Evolutionary conservation across 2,329 filamentous ascomycete species (phyloP), one percentile per base, ranked within the genome.

Genomic region (Trichophaea hybrida): DNA sequence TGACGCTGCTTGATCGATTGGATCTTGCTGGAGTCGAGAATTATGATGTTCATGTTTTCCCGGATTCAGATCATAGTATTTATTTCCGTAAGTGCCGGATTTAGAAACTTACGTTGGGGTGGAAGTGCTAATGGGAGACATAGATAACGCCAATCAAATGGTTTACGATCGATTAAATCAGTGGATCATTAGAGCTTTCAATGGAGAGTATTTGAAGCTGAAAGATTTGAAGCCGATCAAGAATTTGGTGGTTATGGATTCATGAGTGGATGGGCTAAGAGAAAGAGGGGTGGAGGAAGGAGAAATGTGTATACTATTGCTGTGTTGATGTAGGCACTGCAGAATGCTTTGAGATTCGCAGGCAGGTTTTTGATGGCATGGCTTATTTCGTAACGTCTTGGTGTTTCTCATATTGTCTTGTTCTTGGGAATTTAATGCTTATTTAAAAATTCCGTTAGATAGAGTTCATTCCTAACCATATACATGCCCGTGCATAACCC

Each of bases 101-200:
- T 34, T 24, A 43, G 10, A 43, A 43, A 10, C 38, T 43, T 43
- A 10, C 7, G 12, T 2, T 52, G 15, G 37, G 8, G 5, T 33
- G 44, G 38, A 13, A 32, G 7, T 15, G 5, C 38, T 43, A 10
- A 15, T 10, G 38, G 38, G 13, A 38, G 37, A 17, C 13, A 48
- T 40, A 69, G 67, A 98, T 71, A 90, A 90, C 70, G 94, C 88
- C 33, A 90, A 95, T 70, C 77, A 76, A 59, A 87, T 97, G 67
- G 90, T 98, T 5, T 97, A 93, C 70, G 86, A 95, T 67, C n/a
- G 44, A 74, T 72, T 95, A 35, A 83, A 78, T 60, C 90, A 87
- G 71, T 98, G 91, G 91, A 81, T 98, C 58, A 80, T 96, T 70
- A 97, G 96, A 71, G 93, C 93, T 1, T 98, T 98, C 72, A 97